Evolutionary conservation across 2,329 filamentous ascomycete species (phyloP).

Genomic region (Lomentospora prolificans): DNA sequence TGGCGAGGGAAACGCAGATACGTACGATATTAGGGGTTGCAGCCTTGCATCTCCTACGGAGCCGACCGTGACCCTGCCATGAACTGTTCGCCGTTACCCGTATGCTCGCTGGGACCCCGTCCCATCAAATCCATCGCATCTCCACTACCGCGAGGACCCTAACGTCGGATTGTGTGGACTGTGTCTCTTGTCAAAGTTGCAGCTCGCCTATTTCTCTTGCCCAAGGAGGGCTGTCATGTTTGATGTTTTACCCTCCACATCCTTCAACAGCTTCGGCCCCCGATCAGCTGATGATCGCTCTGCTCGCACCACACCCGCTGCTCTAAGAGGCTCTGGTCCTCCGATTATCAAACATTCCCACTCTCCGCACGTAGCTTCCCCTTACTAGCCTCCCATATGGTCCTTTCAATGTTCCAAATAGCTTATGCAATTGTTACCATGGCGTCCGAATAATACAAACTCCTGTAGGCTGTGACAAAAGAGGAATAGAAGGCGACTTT

Average conservation of each 20-base stretch:
- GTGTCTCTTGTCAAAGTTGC: no score
- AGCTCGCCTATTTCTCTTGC: no score
- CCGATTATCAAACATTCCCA: background rate
- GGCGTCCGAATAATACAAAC: background rate
- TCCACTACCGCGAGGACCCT: no score
- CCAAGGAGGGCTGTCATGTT: no score
- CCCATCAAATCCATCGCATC: background rate
- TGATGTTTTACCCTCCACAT: background rate
- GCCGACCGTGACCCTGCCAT: background rate
- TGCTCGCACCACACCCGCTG: background rate
- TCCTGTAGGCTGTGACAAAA: slow-evolving; percentile 1
- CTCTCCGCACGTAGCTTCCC: background rate
- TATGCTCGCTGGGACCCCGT: background rate
- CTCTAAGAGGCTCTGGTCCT: background rate
- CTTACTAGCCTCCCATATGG: background rate
- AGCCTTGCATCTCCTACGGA: background rate
- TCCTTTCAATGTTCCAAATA: background rate
- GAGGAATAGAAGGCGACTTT: background rate
- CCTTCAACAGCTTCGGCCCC: background rate
- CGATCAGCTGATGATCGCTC: slow-evolving; percentile 1
- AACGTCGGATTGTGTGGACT: no score
- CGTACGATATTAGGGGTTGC: background rate
- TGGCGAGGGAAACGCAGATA: background rate
- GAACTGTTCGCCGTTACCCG: background rate
- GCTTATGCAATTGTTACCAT: background rate